Conservation (phyloP, 139 green algal species). For the Auxenochlorella protothecoides region DNA sequence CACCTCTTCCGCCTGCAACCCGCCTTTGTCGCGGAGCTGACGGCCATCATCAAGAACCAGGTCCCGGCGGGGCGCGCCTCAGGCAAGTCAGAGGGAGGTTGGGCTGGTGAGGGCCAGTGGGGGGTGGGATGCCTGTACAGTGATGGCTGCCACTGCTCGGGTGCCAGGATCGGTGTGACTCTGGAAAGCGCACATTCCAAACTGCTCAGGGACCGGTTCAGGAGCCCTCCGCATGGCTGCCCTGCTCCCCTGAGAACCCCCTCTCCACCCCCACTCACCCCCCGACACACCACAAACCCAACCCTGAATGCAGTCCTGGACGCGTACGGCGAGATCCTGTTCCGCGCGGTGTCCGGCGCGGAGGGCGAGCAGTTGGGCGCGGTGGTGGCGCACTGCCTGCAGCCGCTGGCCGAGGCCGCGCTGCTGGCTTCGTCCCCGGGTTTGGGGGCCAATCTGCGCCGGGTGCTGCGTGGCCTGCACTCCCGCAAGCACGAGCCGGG, state of each 20-base stretch:
- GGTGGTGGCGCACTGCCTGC: neutral
- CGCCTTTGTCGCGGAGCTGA: conserved; percentile 51
- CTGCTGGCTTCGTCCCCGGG: conserved; percentile 42
- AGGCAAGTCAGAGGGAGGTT: neutral
- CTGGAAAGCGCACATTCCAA: too few relatives aligned
- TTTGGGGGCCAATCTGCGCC: conserved; percentile 43
- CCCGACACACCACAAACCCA: too few relatives aligned
- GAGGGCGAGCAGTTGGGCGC: too few relatives aligned
- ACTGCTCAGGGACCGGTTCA: too few relatives aligned
- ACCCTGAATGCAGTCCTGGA: conserved; percentile 39
- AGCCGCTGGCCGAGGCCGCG: conserved; percentile 42
- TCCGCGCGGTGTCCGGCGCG: conserved; percentile 22
- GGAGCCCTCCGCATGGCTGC: too few relatives aligned
- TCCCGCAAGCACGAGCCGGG: conserved; percentile 32
- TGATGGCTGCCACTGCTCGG: too few relatives aligned
- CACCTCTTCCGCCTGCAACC: conserved; percentile 55
- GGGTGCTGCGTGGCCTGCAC: conserved; percentile 50
- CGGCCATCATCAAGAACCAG: conserved; percentile 66
- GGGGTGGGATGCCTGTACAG: too few relatives aligned
- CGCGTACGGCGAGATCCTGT: conserved; percentile 68
- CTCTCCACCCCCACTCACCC: too few relatives aligned
- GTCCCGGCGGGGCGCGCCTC: conserved; percentile 43
- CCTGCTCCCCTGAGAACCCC: too few relatives aligned
- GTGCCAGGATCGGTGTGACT: too few relatives aligned
- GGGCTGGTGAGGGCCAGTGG: too few relatives aligned